phyloP scores from a whole-genome alignment of 305 asterid genomes.

The Fraxinus albicans region DNA sequence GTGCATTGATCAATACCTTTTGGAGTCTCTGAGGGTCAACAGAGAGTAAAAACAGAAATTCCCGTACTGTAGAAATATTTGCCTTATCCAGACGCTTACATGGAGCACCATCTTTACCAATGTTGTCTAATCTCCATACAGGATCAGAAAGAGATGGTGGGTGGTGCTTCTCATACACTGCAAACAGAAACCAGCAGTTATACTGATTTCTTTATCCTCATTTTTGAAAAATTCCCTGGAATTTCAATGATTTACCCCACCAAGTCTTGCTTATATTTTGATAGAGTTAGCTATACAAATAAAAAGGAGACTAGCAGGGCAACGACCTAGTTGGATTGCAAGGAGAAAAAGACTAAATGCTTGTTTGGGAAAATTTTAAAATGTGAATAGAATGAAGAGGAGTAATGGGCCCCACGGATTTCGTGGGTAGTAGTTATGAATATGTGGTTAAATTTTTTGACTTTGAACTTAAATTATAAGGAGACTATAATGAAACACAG shows the following conservation, averaged over 20 bases:
- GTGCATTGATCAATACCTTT: too few species aligned
- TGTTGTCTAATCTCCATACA: constrained; percentile 40
- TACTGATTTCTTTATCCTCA: background rate
- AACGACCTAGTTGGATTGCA: background rate
- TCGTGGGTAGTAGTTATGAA: background rate
- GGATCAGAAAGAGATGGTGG: constrained; percentile 43
- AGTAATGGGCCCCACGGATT: background rate
- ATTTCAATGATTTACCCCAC: background rate
- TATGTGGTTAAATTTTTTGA: background rate
- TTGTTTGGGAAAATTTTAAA: background rate
- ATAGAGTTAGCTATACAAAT: background rate
- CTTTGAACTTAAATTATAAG: too few species aligned
- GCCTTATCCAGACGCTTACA: constrained; percentile 19
- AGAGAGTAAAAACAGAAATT: constrained; percentile 45
- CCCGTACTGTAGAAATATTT: constrained; percentile 31
- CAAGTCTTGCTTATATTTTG: background rate
- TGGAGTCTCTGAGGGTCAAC: too few species aligned
- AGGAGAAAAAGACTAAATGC: background rate
- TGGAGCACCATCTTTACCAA: constrained; percentile 36
- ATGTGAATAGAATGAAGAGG: background rate
- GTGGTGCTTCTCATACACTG: constrained; percentile 43
- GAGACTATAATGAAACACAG: too few species aligned
- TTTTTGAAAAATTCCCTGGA: background rate
- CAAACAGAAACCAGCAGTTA: constrained; percentile 27
- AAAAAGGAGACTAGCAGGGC: background rate